These are phyloP conservation scores for Ceratocystis eucalypticola DNA, from an alignment of 2,329 filamentous ascomycete genomes.

Conservation along the genomic window DNA sequence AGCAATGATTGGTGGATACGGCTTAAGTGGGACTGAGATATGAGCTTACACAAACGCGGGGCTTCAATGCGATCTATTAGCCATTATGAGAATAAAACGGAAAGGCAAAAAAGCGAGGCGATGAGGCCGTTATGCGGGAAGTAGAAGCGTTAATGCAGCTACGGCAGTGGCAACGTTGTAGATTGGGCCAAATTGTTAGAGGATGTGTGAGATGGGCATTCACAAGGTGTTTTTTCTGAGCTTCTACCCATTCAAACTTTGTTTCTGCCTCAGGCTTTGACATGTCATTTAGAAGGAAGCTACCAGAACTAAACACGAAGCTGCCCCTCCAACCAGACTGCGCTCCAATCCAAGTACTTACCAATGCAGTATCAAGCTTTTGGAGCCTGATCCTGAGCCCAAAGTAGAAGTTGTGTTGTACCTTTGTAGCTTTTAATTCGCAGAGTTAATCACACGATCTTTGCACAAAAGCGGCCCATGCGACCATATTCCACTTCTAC, in stretches of 20 bases:
- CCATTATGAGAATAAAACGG: too few relatives aligned
- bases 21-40: not conserved
- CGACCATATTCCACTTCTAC: not conserved
- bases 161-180: not conserved
- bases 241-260: not conserved
- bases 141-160: not conserved
- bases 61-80: too few relatives aligned
- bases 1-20: not conserved
- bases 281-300: not conserved
- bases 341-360: too few relatives aligned
- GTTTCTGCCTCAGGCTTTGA: not conserved
- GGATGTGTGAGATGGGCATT: not conserved
- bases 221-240: not conserved
- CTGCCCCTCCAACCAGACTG: not conserved
- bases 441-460: not conserved
- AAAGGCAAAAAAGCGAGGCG: not conserved
- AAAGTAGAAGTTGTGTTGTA: not conserved
- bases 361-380: not conserved
- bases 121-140: not conserved
- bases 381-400: not conserved
- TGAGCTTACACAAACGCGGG: too few relatives aligned
- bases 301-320: not conserved
- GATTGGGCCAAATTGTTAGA: not conserved
- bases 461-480: not conserved
- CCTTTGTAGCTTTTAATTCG: not conserved